Percentiles rank a stretch among this genome's conserved stretches.
phyloP scores from a whole-genome alignment of 495 filamentous ascomycete species.

The Neurospora sp. region DNA sequence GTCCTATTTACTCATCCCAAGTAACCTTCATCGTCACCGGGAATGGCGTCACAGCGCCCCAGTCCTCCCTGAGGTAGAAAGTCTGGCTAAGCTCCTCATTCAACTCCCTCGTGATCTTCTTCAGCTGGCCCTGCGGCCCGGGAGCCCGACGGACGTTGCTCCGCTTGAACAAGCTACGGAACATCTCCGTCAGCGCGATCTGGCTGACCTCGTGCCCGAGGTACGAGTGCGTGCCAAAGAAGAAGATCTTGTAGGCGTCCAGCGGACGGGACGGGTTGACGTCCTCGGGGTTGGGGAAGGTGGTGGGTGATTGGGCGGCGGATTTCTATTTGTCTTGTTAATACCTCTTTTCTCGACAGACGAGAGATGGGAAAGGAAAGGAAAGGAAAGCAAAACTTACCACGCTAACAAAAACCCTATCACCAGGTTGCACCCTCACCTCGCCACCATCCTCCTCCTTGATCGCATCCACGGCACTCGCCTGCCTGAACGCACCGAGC shows the following conservation, averaged over 20 bases:
- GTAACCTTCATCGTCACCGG: constrained; percentile 56
- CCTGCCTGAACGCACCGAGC: constrained; percentile 41
- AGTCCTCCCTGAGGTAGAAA: constrained; percentile 66
- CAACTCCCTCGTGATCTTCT: constrained; percentile 55
- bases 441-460: constrained; percentile 38
- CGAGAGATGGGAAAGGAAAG: constrained; percentile 18
- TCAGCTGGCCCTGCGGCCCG: constrained; percentile 61
- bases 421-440: constrained; percentile 29
- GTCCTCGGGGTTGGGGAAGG: constrained; percentile 58
- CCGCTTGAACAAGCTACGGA: constrained; percentile 53
- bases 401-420: constrained; percentile 42
- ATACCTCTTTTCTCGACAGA: constrained; percentile 20
- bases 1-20: constrained; percentile 28
- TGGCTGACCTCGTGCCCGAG: constrained; percentile 53
- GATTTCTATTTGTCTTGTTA: constrained; percentile 46
- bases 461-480: constrained; percentile 35
- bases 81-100: constrained; percentile 51
- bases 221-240: constrained; percentile 49
- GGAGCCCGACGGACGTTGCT: constrained; percentile 56
- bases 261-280: constrained; percentile 60
- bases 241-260: constrained; percentile 60
- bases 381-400: constrained; percentile 25
- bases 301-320: constrained; percentile 48
- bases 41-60: constrained; percentile 62
- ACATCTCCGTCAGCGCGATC: constrained; percentile 57